A percentile compares a stretch with the other conserved stretches of the same genome.
phyloP scores from a whole-genome alignment of 1,284 basidiomycete genomes.

The Cryptococcus deneoformans region DNA sequence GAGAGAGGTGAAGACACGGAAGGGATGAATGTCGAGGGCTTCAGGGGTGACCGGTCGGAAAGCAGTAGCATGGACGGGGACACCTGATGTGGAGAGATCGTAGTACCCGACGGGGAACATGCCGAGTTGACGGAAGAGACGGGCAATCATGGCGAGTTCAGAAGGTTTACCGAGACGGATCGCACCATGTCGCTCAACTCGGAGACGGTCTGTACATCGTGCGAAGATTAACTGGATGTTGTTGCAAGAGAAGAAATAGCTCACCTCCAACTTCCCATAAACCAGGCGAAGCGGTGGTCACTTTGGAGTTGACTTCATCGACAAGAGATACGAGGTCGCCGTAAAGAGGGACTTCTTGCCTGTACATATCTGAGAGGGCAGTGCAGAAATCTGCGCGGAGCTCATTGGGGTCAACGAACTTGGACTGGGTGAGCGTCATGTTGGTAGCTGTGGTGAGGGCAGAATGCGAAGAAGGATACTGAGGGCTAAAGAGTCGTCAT shows the following conservation, averaged over 20 bases:
- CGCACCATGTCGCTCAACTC: conserved; percentile 51
- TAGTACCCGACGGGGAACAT: conserved; percentile 52
- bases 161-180: conserved; percentile 49
- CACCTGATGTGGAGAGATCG: conserved; percentile 46
- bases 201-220: conserved; percentile 36
- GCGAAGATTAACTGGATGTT: neutral
- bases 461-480: too few species aligned
- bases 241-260: neutral
- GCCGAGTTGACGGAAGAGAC: conserved; percentile 47
- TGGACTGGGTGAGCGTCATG: too few species aligned
- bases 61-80: conserved; percentile 52
- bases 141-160: conserved; percentile 46
- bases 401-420: conserved; percentile 31
- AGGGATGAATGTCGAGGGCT: conserved; percentile 47
- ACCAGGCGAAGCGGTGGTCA: conserved; percentile 12
- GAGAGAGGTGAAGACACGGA: conserved; percentile 50
- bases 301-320: conserved; percentile 41
- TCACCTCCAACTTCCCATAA: conserved; percentile 18
- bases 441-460: too few species aligned
- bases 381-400: conserved; percentile 45
- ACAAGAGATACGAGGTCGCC: conserved; percentile 50
- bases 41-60: conserved; percentile 43
- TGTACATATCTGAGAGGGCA: conserved; percentile 48
- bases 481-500: too few species aligned
- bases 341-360: conserved; percentile 50